Evolutionary conservation across 139 green algal species (phyloP), one percentile per base, ranked within the genome.

Genomic region (Monoraphidium neglectum): DNA sequence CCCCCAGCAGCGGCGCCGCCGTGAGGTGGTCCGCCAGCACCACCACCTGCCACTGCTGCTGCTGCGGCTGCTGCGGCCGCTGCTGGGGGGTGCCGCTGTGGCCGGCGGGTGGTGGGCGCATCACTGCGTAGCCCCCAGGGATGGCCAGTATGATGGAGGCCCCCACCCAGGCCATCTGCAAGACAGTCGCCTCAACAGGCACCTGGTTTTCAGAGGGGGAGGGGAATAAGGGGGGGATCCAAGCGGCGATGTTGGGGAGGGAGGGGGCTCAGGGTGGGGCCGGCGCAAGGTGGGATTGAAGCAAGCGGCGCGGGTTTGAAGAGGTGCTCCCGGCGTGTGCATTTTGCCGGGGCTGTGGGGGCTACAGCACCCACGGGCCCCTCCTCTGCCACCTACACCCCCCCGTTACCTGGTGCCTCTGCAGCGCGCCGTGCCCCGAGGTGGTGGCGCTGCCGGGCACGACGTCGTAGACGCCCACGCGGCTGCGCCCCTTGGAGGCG

Each of bases 51-150:
- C 68, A 77, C 36, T 15, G 37, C 21, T 24, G 30, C 3, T 35
- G 24, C 23, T 35, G 43, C 61, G 37, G 8, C 18, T 56, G 33
- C 63, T n/a, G 53, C 56, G 53, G 56, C 57, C 40, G 68, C 51
- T 23, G 32, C 65, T 57, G 61, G 16, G 26, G 61, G 4, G 23
- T 38, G 18, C 15, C 26, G 66, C 21, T 56, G 70, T 37, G 65
- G 70, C 37, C 54, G 66, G 5, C 56, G 43, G 43, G 1, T 12
- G n/a, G 18, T n/a, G 78, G 69, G 30, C 43, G 66, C 10, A 83
- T 38, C 24, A 76, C 67, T 30, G 77, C 33, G 62, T 84, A 84
- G 61, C 79, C 79, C 24, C 59, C 59, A 4, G 79, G 72, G 0
- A 80, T 68, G n/a, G 79, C 79, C 21, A 70, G 16, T 3, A 84